Conservation (phyloP, 2,329 filamentous ascomycete genomes). For the Cladosporium velox region DNA sequence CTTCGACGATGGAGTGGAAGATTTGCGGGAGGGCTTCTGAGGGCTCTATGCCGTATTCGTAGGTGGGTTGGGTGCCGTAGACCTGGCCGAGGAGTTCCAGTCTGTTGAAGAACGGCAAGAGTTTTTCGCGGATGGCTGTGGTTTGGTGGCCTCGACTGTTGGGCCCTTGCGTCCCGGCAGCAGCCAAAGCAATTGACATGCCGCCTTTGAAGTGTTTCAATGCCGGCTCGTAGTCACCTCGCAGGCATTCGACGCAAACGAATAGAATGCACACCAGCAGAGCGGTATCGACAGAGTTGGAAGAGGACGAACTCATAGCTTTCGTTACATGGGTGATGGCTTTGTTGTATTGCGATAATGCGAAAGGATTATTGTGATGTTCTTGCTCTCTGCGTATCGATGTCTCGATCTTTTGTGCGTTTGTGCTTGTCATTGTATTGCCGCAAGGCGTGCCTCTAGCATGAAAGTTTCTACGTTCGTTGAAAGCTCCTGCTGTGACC, state of each 20-base stretch:
- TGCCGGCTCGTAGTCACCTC: slow-evolving; percentile 29
- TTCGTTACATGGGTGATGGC: slow-evolving; percentile 26
- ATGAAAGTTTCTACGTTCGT: slow-evolving; percentile 24
- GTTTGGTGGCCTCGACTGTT: neutral
- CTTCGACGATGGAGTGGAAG: slow-evolving; percentile 24
- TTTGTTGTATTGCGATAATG: slow-evolving; percentile 30
- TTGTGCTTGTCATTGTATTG: slow-evolving; percentile 1
- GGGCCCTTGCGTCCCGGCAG: neutral
- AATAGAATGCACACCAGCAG: slow-evolving; percentile 34
- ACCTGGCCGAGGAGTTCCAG: slow-evolving; percentile 26
- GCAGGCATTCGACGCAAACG: slow-evolving; percentile 33
- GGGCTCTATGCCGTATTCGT: slow-evolving; percentile 15
- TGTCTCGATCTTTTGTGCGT: slow-evolving; percentile 9
- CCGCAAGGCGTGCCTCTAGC: neutral
- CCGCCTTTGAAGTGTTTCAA: slow-evolving; percentile 30
- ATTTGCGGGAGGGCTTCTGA: slow-evolving; percentile 14
- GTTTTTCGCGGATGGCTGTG: slow-evolving; percentile 20
- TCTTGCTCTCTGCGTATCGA: slow-evolving; percentile 1
- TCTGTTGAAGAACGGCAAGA: slow-evolving; percentile 27
- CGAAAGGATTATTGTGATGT: slow-evolving; percentile 25
- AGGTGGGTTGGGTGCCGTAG: slow-evolving; percentile 21
- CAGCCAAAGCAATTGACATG: slow-evolving; percentile 26
- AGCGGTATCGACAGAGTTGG: slow-evolving; percentile 24
- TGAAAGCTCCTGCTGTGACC: slow-evolving; percentile 28
- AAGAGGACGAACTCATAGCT: slow-evolving; percentile 20